Evolutionary conservation across 768 basidiomycete species (phyloP).

Genomic region (Pisolithus sp.): DNA sequence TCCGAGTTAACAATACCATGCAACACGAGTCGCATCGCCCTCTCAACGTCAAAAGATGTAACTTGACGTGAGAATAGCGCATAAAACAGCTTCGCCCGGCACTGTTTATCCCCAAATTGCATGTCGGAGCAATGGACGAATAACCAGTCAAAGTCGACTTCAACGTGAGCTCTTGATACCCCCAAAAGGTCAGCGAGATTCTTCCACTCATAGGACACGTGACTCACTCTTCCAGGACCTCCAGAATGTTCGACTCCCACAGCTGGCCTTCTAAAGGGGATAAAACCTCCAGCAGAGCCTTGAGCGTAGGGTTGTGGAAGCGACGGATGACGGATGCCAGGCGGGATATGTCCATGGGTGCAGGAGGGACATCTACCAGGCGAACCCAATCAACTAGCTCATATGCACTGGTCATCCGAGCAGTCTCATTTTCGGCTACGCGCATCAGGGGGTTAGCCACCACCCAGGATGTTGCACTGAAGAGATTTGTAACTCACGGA

Average conservation of each 20-base stretch:
- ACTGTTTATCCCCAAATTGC: slow-evolving; percentile 14
- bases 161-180: slow-evolving; percentile 7
- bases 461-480: neutral
- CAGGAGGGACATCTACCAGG: slow-evolving; percentile 33
- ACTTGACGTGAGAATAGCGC: slow-evolving; percentile 22
- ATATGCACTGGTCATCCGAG: slow-evolving; percentile 37
- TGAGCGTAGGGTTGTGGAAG: slow-evolving; percentile 38
- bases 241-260: slow-evolving; percentile 30
- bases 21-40: slow-evolving; percentile 32
- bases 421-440: slow-evolving; percentile 34
- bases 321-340: slow-evolving; percentile 34
- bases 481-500: slow-evolving; percentile 36
- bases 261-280: slow-evolving; percentile 37
- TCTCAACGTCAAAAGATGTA: slow-evolving; percentile 27
- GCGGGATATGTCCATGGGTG: slow-evolving; percentile 33
- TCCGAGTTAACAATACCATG: slow-evolving; percentile 27
- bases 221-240: slow-evolving; percentile 26
- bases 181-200: neutral
- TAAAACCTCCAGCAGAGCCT: slow-evolving; percentile 37
- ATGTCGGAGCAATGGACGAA: slow-evolving; percentile 31
- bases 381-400: slow-evolving; percentile 64
- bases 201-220: neutral
- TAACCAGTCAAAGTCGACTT: slow-evolving; percentile 37
- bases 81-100: slow-evolving; percentile 31
- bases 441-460: neutral